These are phyloP conservation scores for Lichtheimia hyalospora DNA, from an alignment of 371 early-diverging fungal genomes.

Conservation along the genomic window DNA sequence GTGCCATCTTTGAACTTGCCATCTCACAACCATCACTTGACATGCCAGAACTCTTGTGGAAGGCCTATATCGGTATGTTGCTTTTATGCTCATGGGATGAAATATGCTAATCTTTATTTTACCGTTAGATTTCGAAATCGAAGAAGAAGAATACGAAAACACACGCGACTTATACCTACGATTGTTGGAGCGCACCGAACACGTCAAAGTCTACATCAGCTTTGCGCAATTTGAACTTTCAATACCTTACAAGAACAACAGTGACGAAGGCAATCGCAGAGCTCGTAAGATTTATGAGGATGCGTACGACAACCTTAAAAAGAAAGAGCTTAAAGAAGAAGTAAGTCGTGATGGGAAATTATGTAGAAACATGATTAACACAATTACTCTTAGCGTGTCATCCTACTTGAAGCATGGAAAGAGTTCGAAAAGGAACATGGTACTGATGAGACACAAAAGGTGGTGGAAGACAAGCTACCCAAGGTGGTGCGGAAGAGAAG, in stretches of 20 bases:
- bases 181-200: constrained; percentile 83
- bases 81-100: not conserved
- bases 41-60: constrained; percentile 98
- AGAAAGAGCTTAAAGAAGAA: constrained; percentile 71
- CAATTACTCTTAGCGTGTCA: constrained; percentile 58
- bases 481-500: constrained; percentile 88
- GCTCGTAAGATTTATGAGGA: constrained; percentile 78
- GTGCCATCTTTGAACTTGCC: constrained; percentile 90
- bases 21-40: constrained; percentile 84
- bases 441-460: constrained; percentile 50
- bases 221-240: constrained; percentile 87
- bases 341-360: constrained; percentile 20
- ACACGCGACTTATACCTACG: constrained; percentile 84
- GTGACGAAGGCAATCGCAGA: constrained; percentile 38
- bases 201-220: constrained; percentile 98
- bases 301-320: constrained; percentile 72
- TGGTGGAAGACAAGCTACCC: constrained; percentile 78
- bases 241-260: constrained; percentile 53
- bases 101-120: not conserved
- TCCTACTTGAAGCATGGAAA: constrained; percentile 91
- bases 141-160: constrained; percentile 75
- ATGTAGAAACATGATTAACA: constrained; percentile 1
- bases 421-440: constrained; percentile 83
- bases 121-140: constrained; percentile 81
- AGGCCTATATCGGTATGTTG: constrained; percentile 78